A percentile compares a stretch with the other conserved stretches of the same genome.
phyloP scores from a whole-genome alignment of 805 yeast species.

The Pichia kluyveri region DNA sequence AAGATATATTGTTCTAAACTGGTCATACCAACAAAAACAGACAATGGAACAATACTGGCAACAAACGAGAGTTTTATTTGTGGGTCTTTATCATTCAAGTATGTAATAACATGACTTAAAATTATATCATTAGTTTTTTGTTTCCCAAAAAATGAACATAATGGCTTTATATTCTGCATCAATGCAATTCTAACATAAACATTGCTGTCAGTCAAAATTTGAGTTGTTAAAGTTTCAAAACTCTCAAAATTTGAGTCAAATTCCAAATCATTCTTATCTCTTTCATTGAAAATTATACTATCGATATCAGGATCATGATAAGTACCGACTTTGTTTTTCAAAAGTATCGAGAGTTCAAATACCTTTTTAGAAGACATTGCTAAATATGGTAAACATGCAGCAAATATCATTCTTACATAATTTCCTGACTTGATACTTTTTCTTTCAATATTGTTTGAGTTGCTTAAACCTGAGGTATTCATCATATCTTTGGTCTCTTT shows the following conservation, averaged over 20 bases:
- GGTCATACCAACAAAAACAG: constrained; percentile 72
- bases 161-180: constrained; percentile 59
- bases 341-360: constrained; percentile 48
- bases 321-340: constrained; percentile 25
- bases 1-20: constrained; percentile 81
- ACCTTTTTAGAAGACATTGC: constrained; percentile 57
- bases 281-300: constrained; percentile 25
- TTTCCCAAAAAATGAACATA: constrained; percentile 77
- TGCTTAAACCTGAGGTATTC: background rate
- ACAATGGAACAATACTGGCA: constrained; percentile 59
- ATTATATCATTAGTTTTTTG: constrained; percentile 85
- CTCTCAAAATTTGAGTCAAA: constrained; percentile 38
- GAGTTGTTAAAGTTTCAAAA: constrained; percentile 58
- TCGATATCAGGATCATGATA: constrained; percentile 38
- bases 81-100: constrained; percentile 70
- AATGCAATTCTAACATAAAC: constrained; percentile 62
- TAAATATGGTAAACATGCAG: constrained; percentile 64
- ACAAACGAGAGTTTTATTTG: constrained; percentile 64
- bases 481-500: constrained; percentile 1
- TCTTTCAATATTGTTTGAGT: background rate
- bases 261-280: constrained; percentile 28
- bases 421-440: constrained; percentile 11
- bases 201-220: constrained; percentile 61
- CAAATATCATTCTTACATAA: constrained; percentile 58
- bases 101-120: constrained; percentile 84